Percentiles rank a stretch among this genome's conserved stretches.
Conservation (phyloP, 805 yeast genomes). For the Blastobotrys terrestris region DNA sequence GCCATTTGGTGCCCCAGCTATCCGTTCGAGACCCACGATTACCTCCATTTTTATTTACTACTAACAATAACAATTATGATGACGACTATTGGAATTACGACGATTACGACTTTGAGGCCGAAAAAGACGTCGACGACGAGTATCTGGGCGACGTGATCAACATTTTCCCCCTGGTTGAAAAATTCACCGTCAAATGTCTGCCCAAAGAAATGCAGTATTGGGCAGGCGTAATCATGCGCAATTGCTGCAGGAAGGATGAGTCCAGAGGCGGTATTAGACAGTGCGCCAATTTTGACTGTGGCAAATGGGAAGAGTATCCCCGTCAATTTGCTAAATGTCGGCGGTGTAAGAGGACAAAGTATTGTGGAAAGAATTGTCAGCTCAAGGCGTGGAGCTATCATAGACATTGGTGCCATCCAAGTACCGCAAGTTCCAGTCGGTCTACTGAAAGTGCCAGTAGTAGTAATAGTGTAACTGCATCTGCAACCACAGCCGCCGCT, state of each 20-base stretch:
- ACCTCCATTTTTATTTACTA: neutral
- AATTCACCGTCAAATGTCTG: constrained; percentile 66
- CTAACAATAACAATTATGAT: constrained; percentile 16
- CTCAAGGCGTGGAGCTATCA: constrained; percentile 88
- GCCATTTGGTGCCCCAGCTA: constrained; percentile 68
- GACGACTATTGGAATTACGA: constrained; percentile 22
- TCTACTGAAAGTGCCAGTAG: neutral
- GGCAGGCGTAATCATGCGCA: constrained; percentile 97
- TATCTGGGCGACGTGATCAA: constrained; percentile 43
- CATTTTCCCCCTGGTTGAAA: constrained; percentile 86
- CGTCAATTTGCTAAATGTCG: constrained; percentile 93
- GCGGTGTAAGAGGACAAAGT: constrained; percentile 89
- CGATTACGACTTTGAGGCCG: constrained; percentile 30
- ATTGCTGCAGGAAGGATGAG: constrained; percentile 90
- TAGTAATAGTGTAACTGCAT: neutral
- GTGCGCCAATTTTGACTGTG: constrained; percentile 90
- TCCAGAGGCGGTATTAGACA: constrained; percentile 83
- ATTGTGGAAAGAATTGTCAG: constrained; percentile 90
- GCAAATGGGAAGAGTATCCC: constrained; percentile 87
- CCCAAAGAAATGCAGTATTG: constrained; percentile 84
- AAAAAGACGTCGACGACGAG: constrained; percentile 39
- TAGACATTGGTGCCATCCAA: constrained; percentile 73
- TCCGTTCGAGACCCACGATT: constrained; percentile 34
- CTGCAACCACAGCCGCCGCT: neutral
- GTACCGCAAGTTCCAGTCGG: constrained; percentile 1